A percentile compares a stretch with the other conserved stretches of the same genome.
phyloP scores from a whole-genome alignment of 352 stramenopile species.

The Blastocystis sp. region DNA sequence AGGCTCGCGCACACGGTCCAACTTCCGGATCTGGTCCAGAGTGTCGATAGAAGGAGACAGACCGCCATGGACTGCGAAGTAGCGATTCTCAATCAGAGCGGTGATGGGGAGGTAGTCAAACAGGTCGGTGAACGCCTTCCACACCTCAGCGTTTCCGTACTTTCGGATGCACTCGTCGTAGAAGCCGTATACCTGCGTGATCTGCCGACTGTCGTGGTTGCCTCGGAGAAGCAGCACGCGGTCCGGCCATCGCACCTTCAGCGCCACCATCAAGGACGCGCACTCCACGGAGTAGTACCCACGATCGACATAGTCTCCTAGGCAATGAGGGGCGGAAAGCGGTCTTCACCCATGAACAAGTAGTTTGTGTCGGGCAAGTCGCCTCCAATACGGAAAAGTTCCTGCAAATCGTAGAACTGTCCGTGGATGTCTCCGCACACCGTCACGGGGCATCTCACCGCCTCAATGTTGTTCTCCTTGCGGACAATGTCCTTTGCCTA shows the following conservation, averaged over 20 bases:
- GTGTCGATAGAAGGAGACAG: conserved; percentile 71
- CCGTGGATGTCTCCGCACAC: conserved; percentile 76
- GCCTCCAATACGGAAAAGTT: conserved; percentile 75
- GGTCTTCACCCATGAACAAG: conserved; percentile 74
- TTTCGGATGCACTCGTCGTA: conserved; percentile 73
- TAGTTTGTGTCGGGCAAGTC: conserved; percentile 76
- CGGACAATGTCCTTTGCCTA: conserved; percentile 54
- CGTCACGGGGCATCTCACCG: conserved; percentile 71
- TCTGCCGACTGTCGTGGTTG: conserved; percentile 72
- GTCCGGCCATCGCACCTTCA: conserved; percentile 71
- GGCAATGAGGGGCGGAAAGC: not conserved
- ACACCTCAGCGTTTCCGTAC: conserved; percentile 71
- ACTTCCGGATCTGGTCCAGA: conserved; percentile 70
- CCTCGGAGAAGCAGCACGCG: conserved; percentile 71
- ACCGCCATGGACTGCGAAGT: conserved; percentile 71
- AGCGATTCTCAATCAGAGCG: conserved; percentile 70
- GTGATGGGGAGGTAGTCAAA: conserved; percentile 72
- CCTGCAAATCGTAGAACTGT: conserved; percentile 77
- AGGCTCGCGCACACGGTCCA: conserved; percentile 71
- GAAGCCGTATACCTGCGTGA: conserved; percentile 73
- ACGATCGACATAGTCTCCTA: conserved; percentile 76
- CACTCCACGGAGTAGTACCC: conserved; percentile 73
- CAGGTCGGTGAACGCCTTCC: conserved; percentile 71
- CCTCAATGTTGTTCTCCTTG: conserved; percentile 72
- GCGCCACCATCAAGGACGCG: conserved; percentile 71